phyloP scores from a whole-genome alignment of 805 yeast genomes.

The Naumovozyma castellii region DNA sequence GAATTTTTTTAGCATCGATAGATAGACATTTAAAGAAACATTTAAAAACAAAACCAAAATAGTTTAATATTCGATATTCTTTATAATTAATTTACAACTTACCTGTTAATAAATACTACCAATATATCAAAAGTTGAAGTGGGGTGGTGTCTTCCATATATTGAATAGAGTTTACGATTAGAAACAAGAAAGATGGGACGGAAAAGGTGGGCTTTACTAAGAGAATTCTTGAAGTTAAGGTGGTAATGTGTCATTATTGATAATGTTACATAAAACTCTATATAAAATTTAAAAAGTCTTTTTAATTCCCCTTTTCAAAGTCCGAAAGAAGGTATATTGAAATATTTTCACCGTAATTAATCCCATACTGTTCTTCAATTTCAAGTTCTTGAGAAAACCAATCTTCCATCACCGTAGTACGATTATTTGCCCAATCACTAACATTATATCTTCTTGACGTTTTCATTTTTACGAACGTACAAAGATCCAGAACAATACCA shows the following conservation, averaged over 20 bases:
- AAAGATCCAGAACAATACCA: conserved; percentile 72
- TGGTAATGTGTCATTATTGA: background rate
- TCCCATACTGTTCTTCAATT: conserved; percentile 38
- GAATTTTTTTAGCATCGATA: background rate
- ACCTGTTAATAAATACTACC: too few relatives aligned
- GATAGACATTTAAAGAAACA: background rate
- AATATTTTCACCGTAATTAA: conserved; percentile 60
- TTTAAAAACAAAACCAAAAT: too few relatives aligned
- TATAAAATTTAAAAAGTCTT: too few relatives aligned
- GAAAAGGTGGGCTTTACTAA: too few relatives aligned
- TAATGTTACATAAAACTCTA: background rate
- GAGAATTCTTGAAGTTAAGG: too few relatives aligned
- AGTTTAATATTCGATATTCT: background rate
- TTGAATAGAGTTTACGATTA: too few relatives aligned
- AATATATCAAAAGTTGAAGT: too few relatives aligned
- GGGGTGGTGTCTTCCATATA: too few relatives aligned
- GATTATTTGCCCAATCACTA: conserved; percentile 66
- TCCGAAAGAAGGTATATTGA: conserved; percentile 50
- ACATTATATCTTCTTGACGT: conserved; percentile 20
- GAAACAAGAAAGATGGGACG: too few relatives aligned
- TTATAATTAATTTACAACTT: too few relatives aligned
- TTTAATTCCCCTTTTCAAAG: conserved; percentile 31
- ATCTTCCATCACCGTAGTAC: conserved; percentile 51
- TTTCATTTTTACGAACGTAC: conserved; percentile 57
- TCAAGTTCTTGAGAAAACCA: conserved; percentile 45